Evolutionary conservation across 495 filamentous ascomycete genomes (phyloP), one percentile per base, ranked within the genome.

Genomic region (Hypoxylon fuscum): DNA sequence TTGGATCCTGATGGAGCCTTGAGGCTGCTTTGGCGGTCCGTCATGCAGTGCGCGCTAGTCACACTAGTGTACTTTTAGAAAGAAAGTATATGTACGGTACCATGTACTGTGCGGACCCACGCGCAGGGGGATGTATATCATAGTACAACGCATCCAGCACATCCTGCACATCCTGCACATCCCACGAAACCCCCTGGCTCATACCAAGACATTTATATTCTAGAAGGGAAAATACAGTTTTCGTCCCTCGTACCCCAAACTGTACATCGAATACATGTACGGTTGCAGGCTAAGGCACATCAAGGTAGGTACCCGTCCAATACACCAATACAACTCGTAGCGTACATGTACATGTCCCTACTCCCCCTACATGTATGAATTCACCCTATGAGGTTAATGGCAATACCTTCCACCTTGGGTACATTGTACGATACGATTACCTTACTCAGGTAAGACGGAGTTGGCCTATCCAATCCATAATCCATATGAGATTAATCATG

Each of bases 11-110:
- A 72, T 72, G 66, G 59, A 72, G 69, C 67, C 68, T 49, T 72
- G 69, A 62, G 69, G 69, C 69, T 70, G 69, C 69, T 68, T 70
- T 66, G 63, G 59, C 61, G 67, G 69, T 60, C 64, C 67, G 69
- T 56, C 53, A 56, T 69, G 64, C 63, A 67, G 53, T 50, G 25
- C 25, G 8, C 25, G 25, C 25, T 27, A 27, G 25, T 27, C 25
- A n/a, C 8, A 8, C 25, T 27, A 27, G 25, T 27, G 25, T 27
- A 8, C 25, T 11, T 31, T 38, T 5, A n/a, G n/a, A 4, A 15
- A 7, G 12, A 25, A 7, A 21, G 40, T 55, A 46, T 7, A 21
- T 15, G 14, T 20, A 45, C 53, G 6, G 37, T 54, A 9, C 14
- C 3, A 2, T 22, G 20, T 5, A 56, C 53, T 18, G 43, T 56